A percentile compares a stretch with the other conserved stretches of the same genome.
These are phyloP conservation scores for Dalbergia cochinchinensis DNA, from an alignment of 306 rosid genomes.

Conservation along the genomic window DNA sequence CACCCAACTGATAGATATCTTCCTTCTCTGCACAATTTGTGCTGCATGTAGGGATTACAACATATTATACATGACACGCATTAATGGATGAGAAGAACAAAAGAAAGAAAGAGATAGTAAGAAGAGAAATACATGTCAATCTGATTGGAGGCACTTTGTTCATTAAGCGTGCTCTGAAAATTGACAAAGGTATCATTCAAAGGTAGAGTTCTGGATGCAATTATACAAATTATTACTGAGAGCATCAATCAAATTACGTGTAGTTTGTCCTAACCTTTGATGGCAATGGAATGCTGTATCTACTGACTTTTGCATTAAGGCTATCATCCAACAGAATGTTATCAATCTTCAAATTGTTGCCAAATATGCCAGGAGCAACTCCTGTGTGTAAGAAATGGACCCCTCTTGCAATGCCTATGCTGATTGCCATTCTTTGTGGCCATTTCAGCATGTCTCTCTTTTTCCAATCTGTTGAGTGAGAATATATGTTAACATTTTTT, in stretches of 20 bases:
- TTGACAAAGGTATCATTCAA: background rate
- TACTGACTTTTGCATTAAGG: conserved; percentile 80
- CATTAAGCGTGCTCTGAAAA: conserved; percentile 47
- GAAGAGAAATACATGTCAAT: conserved; percentile 46
- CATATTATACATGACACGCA: conserved; percentile 15
- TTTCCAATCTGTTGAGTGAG: conserved; percentile 72
- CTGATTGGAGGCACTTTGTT: conserved; percentile 42
- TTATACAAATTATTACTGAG: background rate
- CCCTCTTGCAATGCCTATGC: conserved; percentile 89
- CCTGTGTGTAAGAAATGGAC: conserved; percentile 86
- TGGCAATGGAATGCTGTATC: conserved; percentile 71
- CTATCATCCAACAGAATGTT: conserved; percentile 82
- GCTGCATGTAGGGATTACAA: conserved; percentile 45
- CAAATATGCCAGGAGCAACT: conserved; percentile 75
- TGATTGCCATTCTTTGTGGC: conserved; percentile 98
- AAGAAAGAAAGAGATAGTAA: background rate
- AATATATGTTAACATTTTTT: background rate
- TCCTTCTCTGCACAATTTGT: conserved; percentile 72
- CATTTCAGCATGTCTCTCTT: conserved; percentile 89
- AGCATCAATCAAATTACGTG: conserved; percentile 21
- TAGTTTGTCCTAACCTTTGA: conserved; percentile 58
- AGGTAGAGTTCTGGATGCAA: conserved; percentile 22
- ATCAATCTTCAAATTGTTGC: conserved; percentile 72
- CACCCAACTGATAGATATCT: conserved; percentile 84
- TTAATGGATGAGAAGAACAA: conserved; percentile 25